These are phyloP conservation scores for Auxenochlorella pyrenoidosa DNA, from an alignment of 139 green algal species.

Conservation along the genomic window DNA sequence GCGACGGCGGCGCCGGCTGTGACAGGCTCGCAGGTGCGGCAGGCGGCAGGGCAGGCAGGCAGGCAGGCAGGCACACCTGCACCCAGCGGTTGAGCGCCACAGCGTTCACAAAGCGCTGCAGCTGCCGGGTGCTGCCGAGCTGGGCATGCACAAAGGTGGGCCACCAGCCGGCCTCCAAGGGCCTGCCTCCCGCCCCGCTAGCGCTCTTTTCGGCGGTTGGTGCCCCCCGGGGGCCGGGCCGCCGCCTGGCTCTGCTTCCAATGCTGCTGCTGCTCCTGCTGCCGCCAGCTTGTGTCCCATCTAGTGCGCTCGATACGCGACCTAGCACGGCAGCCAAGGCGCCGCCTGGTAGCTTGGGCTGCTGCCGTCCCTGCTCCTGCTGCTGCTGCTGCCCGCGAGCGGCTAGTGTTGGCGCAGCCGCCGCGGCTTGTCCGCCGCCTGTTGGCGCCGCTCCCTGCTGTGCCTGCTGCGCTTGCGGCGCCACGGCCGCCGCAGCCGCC, in stretches of 20 bases:
- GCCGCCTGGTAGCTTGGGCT: neutral
- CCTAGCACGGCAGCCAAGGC: too few species aligned
- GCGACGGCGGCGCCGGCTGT: too few species aligned
- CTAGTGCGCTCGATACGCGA: too few species aligned
- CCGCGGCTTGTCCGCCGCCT: neutral
- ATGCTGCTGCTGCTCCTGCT: neutral
- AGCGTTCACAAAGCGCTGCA: slow-evolving; percentile 67
- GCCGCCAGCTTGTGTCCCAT: neutral
- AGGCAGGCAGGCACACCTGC: neutral
- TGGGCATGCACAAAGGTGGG: slow-evolving; percentile 51
- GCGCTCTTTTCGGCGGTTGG: neutral
- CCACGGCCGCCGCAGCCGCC: neutral
- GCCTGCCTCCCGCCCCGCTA: neutral
- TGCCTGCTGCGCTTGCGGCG: neutral
- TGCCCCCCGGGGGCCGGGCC: neutral
- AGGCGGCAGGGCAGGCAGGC: too few species aligned
- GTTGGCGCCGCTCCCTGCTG: neutral
- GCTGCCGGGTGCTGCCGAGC: slow-evolving; percentile 55
- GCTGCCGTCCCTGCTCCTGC: neutral
- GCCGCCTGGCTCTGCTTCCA: neutral
- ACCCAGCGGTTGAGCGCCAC: slow-evolving; percentile 16
- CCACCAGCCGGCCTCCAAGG: slow-evolving; percentile 43
- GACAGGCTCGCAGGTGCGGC: too few species aligned
- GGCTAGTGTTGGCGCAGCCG: neutral
- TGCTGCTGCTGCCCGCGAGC: too few species aligned